Evolutionary conservation across 2,329 filamentous ascomycete species (phyloP), one percentile per base, ranked within the genome.

Genomic region (Nemania serpens): DNA sequence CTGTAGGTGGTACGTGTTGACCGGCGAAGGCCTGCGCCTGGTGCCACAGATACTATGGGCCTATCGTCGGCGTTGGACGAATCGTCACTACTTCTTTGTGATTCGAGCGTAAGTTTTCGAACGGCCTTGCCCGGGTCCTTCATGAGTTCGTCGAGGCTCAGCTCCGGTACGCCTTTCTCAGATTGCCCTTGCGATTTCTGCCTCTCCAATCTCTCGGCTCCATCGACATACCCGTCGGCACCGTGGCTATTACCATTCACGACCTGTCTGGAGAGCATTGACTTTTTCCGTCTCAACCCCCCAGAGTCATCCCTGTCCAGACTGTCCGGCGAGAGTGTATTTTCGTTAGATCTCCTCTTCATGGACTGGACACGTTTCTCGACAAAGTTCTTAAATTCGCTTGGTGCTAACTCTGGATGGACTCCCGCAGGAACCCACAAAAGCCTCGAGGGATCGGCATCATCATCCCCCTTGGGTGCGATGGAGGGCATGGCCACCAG

Each of bases 391-490:
- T 96, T 97, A 81, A 98, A 99, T 69, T 97, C 95, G 72, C 91
- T 93, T 1, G 95, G 95, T 2, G 95, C 95, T 50, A 99, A 81
- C 76, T 99, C 95, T 0, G 95, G 95, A 70, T 99, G 95, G 29
- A 99, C 84, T 60, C 93, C 87, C 22, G 95, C 95, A 5, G 95
- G 95, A 5, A 99, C 95, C 95, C 95, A 99, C 67, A 98, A 91
- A 61, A 98, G 78, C 64, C 93, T 86, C 2, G 93, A 93, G 7
- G 92, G 87, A 73, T 98, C 94, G 69, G 93, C 93, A 70, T 96
- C 90, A 64, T 91, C 90, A 62, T 86, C 84, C 34, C 87, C 85
- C 2, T 82, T 87, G 1, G 91, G 91, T 17, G 91, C 89, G 64
- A 89, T 84, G 17, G 89, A 83, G 2, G 91, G 88, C 78, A 91